Evolutionary conservation across 306 rosid species (phyloP), one percentile per base, ranked within the genome.

Genomic region (Mimosa pudica): DNA sequence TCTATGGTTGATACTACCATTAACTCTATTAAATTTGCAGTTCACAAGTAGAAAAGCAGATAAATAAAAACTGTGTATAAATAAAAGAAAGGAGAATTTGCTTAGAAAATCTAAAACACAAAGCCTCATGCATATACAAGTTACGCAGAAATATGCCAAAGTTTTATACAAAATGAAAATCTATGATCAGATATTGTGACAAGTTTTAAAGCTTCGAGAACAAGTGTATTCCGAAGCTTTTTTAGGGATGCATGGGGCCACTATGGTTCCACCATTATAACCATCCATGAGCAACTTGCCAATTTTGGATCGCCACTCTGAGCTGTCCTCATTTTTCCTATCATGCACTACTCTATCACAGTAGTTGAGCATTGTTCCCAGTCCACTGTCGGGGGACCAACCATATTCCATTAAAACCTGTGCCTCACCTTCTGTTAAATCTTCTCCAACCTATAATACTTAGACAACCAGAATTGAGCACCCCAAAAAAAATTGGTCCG

Each of bases 351-450:
- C 98, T 84, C 98, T 89, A 74, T 85, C 91, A 4, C 88, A 65
- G 79, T 89, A 94, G 85, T 92, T 92, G 62, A 94, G 97, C 97
- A 94, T 89, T 41, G 97, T 87, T 84, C 97, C 97, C 86, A 92
- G 82, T 54, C 98, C 98, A 75, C 85, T 90, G 44, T 91, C 88
- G 5, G 92, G 90, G 62, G 75, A 65, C 97, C 98, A 94, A 75
- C 98, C 97, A 73, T 90, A 94, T 77, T 81, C 93, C 84, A 65
- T 66, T 66, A 94, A 80, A 81, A 94, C 97, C 72, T 76, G 68
- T 0, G 95, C 98, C 86, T 94, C 98, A 0, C 92, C 97, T 87
- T 90, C 85, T 2, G 79, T 84, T 87, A 92, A 74, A 81, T 86
- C 87, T 83, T 86, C 85, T 70, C 89, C 89, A 58, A 83, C 81